A percentile compares a stretch with the other conserved stretches of the same genome.
phyloP scores from a whole-genome alignment of 2,329 filamentous ascomycete species.

The Alternaria triticimaculans region DNA sequence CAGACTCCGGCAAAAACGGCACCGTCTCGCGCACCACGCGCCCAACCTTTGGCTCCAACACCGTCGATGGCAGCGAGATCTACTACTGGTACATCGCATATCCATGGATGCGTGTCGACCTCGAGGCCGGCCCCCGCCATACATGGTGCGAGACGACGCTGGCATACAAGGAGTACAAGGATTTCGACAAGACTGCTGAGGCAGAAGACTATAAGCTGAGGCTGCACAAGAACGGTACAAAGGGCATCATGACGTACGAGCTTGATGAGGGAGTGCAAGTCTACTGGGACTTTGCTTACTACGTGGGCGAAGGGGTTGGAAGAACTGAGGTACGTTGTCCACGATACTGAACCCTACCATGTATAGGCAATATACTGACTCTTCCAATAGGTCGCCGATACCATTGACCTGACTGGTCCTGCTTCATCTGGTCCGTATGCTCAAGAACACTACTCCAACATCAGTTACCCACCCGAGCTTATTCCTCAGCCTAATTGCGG shows the following conservation, averaged over 20 bases:
- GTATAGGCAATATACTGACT: no score
- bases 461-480: constrained; percentile 5
- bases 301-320: constrained; percentile 1
- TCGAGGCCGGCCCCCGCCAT: constrained; percentile 6
- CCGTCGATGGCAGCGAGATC: constrained; percentile 26
- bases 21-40: constrained; percentile 10
- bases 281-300: constrained; percentile 23
- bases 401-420: constrained; percentile 11
- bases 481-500: constrained; percentile 19
- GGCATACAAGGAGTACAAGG: constrained; percentile 19
- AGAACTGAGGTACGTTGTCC: constrained; percentile 8
- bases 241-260: constrained; percentile 16
- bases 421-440: constrained; percentile 7
- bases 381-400: constrained; percentile 15
- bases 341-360: background rate
- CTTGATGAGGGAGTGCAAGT: constrained; percentile 21
- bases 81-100: constrained; percentile 31
- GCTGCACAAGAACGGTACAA: constrained; percentile 30
- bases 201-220: constrained; percentile 18
- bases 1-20: constrained; percentile 9
- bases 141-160: constrained; percentile 29
- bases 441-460: constrained; percentile 6
- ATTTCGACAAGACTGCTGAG: background rate
- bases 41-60: constrained; percentile 22
- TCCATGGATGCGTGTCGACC: constrained; percentile 17